Evolutionary conservation across 2,329 filamentous ascomycete genomes (phyloP).

Genomic region (Helicocarpus griseus): DNA sequence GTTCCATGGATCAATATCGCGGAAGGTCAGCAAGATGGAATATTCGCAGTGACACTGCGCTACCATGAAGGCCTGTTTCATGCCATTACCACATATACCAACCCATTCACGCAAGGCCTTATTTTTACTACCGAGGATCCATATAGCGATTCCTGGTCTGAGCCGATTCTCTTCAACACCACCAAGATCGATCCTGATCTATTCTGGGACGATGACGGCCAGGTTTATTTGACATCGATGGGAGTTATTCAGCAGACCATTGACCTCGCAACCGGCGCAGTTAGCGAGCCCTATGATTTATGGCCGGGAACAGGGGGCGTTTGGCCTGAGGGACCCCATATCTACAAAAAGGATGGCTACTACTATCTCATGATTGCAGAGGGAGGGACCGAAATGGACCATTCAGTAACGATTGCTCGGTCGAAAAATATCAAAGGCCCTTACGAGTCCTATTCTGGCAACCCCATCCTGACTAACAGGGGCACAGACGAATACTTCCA

Average conservation of each 20-base stretch:
- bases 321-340: constrained; percentile 40
- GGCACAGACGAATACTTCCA: constrained; percentile 31
- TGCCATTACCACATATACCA: constrained; percentile 14
- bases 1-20: constrained; percentile 25
- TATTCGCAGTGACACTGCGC: constrained; percentile 27
- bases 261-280: constrained; percentile 12
- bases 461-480: constrained; percentile 27
- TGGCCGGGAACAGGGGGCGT: constrained; percentile 36
- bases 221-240: constrained; percentile 23
- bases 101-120: not conserved
- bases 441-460: constrained; percentile 27
- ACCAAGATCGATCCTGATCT: constrained; percentile 31
- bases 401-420: constrained; percentile 10
- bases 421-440: constrained; percentile 19
- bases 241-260: not conserved
- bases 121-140: constrained; percentile 34
- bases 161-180: constrained; percentile 20
- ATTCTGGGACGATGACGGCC: constrained; percentile 32
- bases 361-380: constrained; percentile 43
- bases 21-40: constrained; percentile 22
- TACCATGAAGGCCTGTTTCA: constrained; percentile 23
- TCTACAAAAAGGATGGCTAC: constrained; percentile 39
- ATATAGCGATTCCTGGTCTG: constrained; percentile 29
- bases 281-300: constrained; percentile 8
- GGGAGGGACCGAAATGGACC: constrained; percentile 19